These are phyloP conservation scores for Meyerozyma elateridarum DNA, from an alignment of 1,139 yeast species.

Conservation along the genomic window DNA sequence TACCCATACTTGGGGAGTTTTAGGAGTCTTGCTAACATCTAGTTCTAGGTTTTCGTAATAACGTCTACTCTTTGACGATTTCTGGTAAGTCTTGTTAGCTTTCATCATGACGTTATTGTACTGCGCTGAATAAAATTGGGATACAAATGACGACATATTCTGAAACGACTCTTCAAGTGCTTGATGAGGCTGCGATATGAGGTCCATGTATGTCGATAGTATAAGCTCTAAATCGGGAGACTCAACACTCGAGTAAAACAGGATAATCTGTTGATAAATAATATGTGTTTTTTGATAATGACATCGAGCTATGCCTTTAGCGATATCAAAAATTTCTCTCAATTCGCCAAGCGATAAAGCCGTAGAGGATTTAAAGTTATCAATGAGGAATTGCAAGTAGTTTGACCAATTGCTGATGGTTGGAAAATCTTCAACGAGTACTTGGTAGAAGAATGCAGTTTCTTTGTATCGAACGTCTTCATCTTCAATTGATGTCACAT, in stretches of 20 bases:
- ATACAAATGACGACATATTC: constrained; percentile 40
- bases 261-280: constrained; percentile 32
- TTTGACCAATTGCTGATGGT: constrained; percentile 12
- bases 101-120: constrained; percentile 37
- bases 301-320: no score
- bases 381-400: constrained; percentile 14
- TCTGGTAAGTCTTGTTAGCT: constrained; percentile 32
- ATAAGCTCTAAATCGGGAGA: no score
- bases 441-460: constrained; percentile 17
- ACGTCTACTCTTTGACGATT: constrained; percentile 23
- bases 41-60: constrained; percentile 27
- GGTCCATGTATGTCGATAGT: no score
- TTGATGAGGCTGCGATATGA: no score
- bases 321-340: no score
- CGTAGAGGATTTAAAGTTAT: no score
- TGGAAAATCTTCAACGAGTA: constrained; percentile 12
- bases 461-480: constrained; percentile 8
- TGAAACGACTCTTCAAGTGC: constrained; percentile 38
- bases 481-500: constrained; percentile 17
- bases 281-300: no score
- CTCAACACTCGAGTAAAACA: no score
- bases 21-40: constrained; percentile 15
- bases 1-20: constrained; percentile 23
- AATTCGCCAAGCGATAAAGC: no score
- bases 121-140: constrained; percentile 20